Percentiles rank a stretch among this genome's conserved stretches.
These are phyloP conservation scores for Peterozyma toletana DNA, from an alignment of 805 yeast species.

Conservation along the genomic window DNA sequence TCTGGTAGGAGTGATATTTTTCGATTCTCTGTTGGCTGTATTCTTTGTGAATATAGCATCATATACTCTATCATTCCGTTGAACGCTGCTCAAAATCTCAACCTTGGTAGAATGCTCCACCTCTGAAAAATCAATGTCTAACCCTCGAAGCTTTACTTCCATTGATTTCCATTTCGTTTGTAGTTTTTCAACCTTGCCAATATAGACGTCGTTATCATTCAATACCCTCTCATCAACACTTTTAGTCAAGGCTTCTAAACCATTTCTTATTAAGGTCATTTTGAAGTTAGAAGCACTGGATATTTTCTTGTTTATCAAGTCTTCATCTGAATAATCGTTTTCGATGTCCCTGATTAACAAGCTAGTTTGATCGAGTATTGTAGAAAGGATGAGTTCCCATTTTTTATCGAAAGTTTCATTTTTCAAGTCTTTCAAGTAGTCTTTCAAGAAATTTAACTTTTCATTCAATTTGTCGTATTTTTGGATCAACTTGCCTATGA, in stretches of 20 bases:
- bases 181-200: not conserved
- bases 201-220: not conserved
- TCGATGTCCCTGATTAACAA: conserved; percentile 19
- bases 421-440: conserved; percentile 34
- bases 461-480: conserved; percentile 31
- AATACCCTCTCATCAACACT: not conserved
- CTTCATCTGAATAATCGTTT: conserved; percentile 9
- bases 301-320: not conserved
- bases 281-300: not conserved
- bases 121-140: not conserved
- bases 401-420: conserved; percentile 40
- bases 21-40: not conserved
- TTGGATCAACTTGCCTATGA: conserved; percentile 23
- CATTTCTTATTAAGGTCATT: not conserved
- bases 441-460: conserved; percentile 32
- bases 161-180: not conserved
- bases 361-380: conserved; percentile 34
- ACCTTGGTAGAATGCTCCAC: not conserved
- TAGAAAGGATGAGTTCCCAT: conserved; percentile 49
- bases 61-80: not conserved
- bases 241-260: not conserved
- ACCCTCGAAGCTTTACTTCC: not conserved
- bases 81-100: not conserved
- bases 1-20: conserved; percentile 1
- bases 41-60: not conserved